Percentiles rank a stretch among this genome's conserved stretches.
phyloP scores from a whole-genome alignment of 2,329 filamentous ascomycete genomes.

The Botrytis paeoniae region DNA sequence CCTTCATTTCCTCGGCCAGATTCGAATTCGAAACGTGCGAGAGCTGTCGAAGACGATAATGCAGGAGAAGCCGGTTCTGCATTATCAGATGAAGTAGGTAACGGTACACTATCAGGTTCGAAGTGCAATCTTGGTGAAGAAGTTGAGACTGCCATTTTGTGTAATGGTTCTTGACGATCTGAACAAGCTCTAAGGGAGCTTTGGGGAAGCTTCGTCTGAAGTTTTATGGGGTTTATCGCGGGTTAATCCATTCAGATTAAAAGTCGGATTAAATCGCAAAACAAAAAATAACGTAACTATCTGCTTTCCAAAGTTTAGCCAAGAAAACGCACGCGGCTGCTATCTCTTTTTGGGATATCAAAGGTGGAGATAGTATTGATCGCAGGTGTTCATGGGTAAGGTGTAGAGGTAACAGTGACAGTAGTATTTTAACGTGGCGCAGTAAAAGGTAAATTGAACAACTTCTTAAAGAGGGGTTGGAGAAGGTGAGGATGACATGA shows the following conservation, averaged over 20 bases:
- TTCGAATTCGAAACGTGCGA: slow-evolving; percentile 86
- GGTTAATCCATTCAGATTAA: background rate
- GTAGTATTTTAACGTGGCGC: slow-evolving; percentile 15
- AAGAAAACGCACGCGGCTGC: background rate
- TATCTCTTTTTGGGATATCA: background rate
- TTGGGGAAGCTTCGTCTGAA: background rate
- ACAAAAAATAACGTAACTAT: background rate
- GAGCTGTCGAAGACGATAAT: slow-evolving; percentile 55
- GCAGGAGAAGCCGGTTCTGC: slow-evolving; percentile 39
- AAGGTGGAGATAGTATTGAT: slow-evolving; percentile 6
- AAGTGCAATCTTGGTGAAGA: slow-evolving; percentile 30
- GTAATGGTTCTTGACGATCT: background rate
- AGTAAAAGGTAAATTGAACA: slow-evolving; percentile 2
- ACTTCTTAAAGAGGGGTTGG: slow-evolving; percentile 11
- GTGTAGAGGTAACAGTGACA: background rate
- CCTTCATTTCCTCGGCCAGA: slow-evolving; percentile 72
- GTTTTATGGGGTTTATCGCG: background rate
- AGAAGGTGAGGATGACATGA: slow-evolving; percentile 1
- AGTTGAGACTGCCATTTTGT: slow-evolving; percentile 31
- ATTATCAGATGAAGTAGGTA: slow-evolving; percentile 30
- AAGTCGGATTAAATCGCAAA: background rate
- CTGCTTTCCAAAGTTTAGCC: slow-evolving; percentile 2
- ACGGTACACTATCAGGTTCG: slow-evolving; percentile 30
- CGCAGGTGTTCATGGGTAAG: background rate
- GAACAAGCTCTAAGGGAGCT: background rate